Base-by-base conservation (phyloP, 495 filamentous ascomycete species). In the Neurospora tetrasperma region DNA sequence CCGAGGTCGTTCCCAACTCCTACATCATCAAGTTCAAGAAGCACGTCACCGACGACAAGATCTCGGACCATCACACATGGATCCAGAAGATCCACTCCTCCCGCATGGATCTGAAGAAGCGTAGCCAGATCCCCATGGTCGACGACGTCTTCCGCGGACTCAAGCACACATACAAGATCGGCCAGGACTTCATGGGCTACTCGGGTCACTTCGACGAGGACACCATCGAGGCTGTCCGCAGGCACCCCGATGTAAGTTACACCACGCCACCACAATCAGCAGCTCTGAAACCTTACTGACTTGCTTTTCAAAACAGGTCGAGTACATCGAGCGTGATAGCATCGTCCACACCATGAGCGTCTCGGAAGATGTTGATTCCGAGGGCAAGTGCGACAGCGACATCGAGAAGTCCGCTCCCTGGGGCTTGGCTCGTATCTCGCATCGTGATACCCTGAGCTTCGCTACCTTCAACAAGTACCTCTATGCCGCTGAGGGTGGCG, bases 11-110 rank as follows among this genome's bases (percentile, higher is more conserved):
- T 42, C 92, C 93, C 68, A 91, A 97, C 84, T 93, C 93, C 46
- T 99, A 98, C 82, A 97, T 99, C 83, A 84, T 99, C 83, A 93
- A 97, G 75, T 98, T 99, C 89, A 98, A 99, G 90, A 92, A 95
- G 82, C 93, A 98, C 80, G 91, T 99, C 71, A 85, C 85, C 73
- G 82, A 89, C 35, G 83, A 84, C 23, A 85, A 88, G 70, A 93
- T 91, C 14, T 81, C 87, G 35, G 87, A 86, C 76, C 96, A 99
- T 80, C 94, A 97, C 80, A 89, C 81, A 80, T 99, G 96, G 96
- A 91, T 99, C 78, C 90, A 97, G 85, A 88, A 92, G 83, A 87
- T 97, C 77, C 92, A 96, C 80, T 76, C 83, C 48, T 79, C 89
- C 71, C 90, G 89, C 74, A 86, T 86, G 77, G 94, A 97, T 85